Base-by-base conservation (phyloP, 805 yeast genomes). In the Suhomyces canberraensis region DNA sequence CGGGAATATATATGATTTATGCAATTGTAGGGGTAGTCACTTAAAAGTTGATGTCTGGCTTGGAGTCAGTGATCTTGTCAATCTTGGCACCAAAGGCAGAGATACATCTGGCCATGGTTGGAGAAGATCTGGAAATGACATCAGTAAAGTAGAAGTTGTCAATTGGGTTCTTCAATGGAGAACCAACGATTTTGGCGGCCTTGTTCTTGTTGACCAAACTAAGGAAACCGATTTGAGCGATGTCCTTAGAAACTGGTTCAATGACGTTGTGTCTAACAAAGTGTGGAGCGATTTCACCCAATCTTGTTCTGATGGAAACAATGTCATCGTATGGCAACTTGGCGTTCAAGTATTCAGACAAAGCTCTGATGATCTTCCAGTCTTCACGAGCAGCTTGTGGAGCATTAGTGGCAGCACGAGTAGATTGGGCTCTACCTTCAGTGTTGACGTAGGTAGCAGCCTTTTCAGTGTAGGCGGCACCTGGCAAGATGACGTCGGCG, bases 321-420 rank as follows among this genome's bases (percentile, higher is more conserved):
- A 75, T 58, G 57, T 81, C 88, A 57, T 86, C 91, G 58, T 87
- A 86, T 22, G 90, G 90, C 51, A 86, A 73, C 2, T 82, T 66
- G 25, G 73, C 75, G 35, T 79, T 81, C 46, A 87, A 64, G 58
- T 82, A 84, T 61, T 87, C 95, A 38, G 86, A 78, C 41, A 84
- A 72, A 2, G 95, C 95, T 64, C 90, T 78, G 50, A 87, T 60
- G 45, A 86, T 83, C 67, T 81, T 81, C 95, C 95, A 86, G 65
- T 87, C 95, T 63, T 86, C 95, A 60, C 95, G 81, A 30, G 95
- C 93, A 33, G 76, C 84, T 19, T 93, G 95, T 31, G 95, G 95
- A 6, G 93, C 82, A 44, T 81, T 84, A 19, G 86, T 80, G 28
- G 95, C 93, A 29, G 95, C 95, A 46, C 91, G 76, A 3, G 95